phyloP scores from a whole-genome alignment of 164 flowering plant species.

The Vitis cinerea region DNA sequence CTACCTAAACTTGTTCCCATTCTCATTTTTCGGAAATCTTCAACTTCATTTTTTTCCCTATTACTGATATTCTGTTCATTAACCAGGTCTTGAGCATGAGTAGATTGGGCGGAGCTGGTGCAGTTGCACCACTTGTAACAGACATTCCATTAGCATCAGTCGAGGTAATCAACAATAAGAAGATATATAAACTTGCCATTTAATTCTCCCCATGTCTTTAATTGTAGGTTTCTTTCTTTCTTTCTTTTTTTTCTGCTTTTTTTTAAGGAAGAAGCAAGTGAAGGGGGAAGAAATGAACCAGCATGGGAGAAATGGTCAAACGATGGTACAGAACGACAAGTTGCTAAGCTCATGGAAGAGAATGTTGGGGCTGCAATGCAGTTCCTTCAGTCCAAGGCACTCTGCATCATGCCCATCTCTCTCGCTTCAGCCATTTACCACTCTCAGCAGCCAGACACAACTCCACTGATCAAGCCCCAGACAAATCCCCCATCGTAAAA shows the following conservation, averaged over 20 bases:
- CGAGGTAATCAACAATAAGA: constrained; percentile 30
- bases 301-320: constrained; percentile 85
- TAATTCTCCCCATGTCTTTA: background rate
- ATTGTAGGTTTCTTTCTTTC: background rate
- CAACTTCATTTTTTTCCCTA: background rate
- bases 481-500: constrained; percentile 41
- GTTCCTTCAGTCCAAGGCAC: constrained; percentile 77
- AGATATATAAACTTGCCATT: background rate
- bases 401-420: constrained; percentile 81
- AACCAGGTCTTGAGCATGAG: constrained; percentile 60
- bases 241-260: background rate
- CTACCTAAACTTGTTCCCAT: background rate
- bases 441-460: constrained; percentile 41
- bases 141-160: constrained; percentile 44
- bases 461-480: constrained; percentile 54
- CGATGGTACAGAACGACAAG: constrained; percentile 73
- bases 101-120: constrained; percentile 54
- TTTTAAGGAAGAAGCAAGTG: constrained; percentile 50
- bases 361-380: constrained; percentile 87
- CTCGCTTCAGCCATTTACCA: constrained; percentile 68
- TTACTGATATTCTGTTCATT: background rate
- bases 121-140: constrained; percentile 55
- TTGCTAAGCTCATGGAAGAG: constrained; percentile 86
- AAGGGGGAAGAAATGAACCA: constrained; percentile 41
- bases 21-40: background rate